phyloP scores from a whole-genome alignment of 805 yeast species.

The Candida takata region DNA sequence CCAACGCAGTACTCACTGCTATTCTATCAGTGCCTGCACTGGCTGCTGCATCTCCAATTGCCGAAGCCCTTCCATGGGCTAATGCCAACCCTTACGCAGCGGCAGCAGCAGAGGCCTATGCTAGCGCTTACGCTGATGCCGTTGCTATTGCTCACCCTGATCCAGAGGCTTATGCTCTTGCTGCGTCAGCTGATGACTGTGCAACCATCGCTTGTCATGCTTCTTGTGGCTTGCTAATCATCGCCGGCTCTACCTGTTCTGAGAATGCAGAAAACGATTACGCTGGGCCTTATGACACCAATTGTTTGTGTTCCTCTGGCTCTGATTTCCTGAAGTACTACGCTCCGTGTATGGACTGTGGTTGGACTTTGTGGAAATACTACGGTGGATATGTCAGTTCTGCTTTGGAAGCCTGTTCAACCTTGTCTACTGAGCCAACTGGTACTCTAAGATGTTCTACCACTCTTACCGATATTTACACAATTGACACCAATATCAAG shows the following conservation, averaged over 20 bases:
- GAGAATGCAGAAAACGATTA: constrained; percentile 15
- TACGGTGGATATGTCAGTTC: constrained; percentile 27
- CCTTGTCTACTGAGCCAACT: constrained; percentile 29
- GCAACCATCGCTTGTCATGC: constrained; percentile 30
- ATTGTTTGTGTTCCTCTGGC: constrained; percentile 27
- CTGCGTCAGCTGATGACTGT: constrained; percentile 25
- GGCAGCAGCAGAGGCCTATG: constrained; percentile 22
- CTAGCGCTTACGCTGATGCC: constrained; percentile 23
- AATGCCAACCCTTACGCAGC: constrained; percentile 16
- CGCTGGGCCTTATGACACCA: constrained; percentile 25
- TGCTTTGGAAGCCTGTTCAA: constrained; percentile 27
- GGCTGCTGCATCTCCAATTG: constrained; percentile 7
- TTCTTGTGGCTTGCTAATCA: constrained; percentile 28
- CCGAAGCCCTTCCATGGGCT: constrained; percentile 17
- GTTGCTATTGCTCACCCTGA: constrained; percentile 26
- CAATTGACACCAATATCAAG: constrained; percentile 16
- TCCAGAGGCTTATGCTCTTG: constrained; percentile 25
- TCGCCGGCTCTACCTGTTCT: constrained; percentile 26
- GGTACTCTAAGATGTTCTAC: constrained; percentile 28
- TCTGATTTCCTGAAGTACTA: constrained; percentile 24
- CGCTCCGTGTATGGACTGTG: constrained; percentile 32
- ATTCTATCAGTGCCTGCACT: constrained; percentile 3
- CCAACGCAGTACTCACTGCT: too few species aligned
- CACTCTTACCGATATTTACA: constrained; percentile 17
- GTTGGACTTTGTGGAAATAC: constrained; percentile 34